Conservation (phyloP, 2,329 filamentous ascomycete species). For the Phoma sp. region DNA sequence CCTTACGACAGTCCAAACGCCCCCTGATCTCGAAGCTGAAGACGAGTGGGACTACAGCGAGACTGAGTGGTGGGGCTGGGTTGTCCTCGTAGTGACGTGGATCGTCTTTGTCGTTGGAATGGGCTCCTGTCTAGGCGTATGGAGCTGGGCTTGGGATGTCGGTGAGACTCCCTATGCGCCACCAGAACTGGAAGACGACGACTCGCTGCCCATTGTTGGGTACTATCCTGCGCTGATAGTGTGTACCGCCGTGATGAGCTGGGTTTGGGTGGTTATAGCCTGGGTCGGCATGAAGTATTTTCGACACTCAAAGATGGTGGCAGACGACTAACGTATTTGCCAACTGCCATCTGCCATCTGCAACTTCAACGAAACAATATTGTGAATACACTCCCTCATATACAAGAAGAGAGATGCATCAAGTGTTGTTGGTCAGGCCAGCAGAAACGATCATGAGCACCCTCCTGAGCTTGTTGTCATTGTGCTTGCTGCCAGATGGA, state of each 20-base stretch:
- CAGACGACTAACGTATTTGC: constrained; percentile 53
- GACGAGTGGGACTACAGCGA: constrained; percentile 89
- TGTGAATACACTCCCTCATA: background rate
- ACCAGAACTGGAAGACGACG: constrained; percentile 92
- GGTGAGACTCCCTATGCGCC: constrained; percentile 95
- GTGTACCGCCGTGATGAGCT: constrained; percentile 93
- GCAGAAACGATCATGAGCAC: too few relatives aligned
- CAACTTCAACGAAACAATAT: background rate
- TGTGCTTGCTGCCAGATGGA: too few relatives aligned
- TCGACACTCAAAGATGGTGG: constrained; percentile 89
- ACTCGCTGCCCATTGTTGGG: constrained; percentile 90
- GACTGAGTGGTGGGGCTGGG: constrained; percentile 98
- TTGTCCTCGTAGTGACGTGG: constrained; percentile 90
- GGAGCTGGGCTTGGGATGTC: constrained; percentile 99
- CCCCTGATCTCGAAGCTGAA: constrained; percentile 34
- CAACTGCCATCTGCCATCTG: background rate
- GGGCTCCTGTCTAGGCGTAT: constrained; percentile 92
- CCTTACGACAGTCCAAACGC: constrained; percentile 30
- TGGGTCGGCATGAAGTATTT: constrained; percentile 99
- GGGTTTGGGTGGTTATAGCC: constrained; percentile 97
- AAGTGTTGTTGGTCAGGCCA: too few relatives aligned
- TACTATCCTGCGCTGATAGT: constrained; percentile 97
- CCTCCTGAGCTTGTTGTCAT: too few relatives aligned
- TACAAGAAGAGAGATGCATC: background rate
- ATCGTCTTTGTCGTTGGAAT: constrained; percentile 95